phyloP scores from a whole-genome alignment of 345 rosid genomes.

The Hibiscus tridactylites region DNA sequence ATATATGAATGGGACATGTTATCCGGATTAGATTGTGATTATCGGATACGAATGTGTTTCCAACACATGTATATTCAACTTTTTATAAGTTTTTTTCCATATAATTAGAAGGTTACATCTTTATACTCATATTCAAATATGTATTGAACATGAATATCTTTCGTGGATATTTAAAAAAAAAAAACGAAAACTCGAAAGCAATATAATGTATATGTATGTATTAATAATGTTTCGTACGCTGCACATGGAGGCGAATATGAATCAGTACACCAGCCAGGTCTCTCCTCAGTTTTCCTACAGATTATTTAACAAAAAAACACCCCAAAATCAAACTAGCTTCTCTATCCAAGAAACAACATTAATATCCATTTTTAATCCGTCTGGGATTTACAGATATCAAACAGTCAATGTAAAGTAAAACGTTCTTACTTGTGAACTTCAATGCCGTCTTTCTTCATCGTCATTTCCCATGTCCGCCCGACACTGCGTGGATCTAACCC shows the following conservation, averaged over 20 bases:
- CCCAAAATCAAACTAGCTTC: background rate
- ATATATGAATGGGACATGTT: too few species aligned
- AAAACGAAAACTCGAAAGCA: too few species aligned
- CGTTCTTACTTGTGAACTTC: constrained; percentile 82
- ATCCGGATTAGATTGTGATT: too few species aligned
- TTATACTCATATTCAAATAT: background rate
- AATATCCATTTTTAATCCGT: too few species aligned
- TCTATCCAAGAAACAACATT: too few species aligned
- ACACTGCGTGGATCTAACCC: constrained; percentile 71
- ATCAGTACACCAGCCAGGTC: constrained; percentile 74
- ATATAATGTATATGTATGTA: background rate
- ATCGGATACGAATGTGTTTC: too few species aligned
- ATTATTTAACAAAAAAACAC: background rate
- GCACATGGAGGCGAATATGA: constrained; percentile 89
- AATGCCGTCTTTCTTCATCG: constrained; percentile 59
- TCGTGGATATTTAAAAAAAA: too few species aligned
- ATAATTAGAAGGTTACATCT: too few species aligned
- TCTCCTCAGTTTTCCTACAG: constrained; percentile 65
- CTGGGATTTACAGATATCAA: background rate
- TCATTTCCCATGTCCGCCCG: constrained; percentile 92
- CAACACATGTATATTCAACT: too few species aligned
- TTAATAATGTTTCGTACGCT: constrained; percentile 35
- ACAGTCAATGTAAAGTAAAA: background rate
- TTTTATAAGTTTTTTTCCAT: too few species aligned
- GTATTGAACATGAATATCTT: background rate